Base-by-base conservation (phyloP, 2,329 filamentous ascomycete species). In the Myriosclerotinia scirpicola region DNA sequence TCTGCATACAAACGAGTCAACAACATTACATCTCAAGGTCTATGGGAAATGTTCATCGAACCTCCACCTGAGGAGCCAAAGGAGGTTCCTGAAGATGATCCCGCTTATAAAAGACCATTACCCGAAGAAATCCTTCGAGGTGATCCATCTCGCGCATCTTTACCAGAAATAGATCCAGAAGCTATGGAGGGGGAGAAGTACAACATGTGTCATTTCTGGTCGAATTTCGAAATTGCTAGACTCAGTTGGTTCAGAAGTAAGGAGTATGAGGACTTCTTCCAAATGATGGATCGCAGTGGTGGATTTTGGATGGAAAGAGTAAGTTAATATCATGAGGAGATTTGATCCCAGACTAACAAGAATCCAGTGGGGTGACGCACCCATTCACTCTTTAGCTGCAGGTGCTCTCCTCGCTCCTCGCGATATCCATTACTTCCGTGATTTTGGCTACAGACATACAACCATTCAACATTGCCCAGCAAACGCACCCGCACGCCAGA, bases 151-250 rank as follows among this genome's bases (percentile, higher is more conserved):
- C 84, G 84, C 65, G 87, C 88, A 69, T 85, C 85, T 44, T 80
- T 92, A n/a, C 88, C 90, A 40, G 88, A 95, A 53, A 90, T 97
- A 66, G 92, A 98, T 75, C 88, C 90, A 0, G 93, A 98, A 76
- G 86, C 89, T 53, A 99, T 99, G 95, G 94, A 98, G 77, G 92
- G 93, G 70, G 95, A 99, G 78, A 91, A 89, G 74, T 99, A 99
- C 84, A 99, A 99, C 81, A 99, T 99, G 95, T 99, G 95, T 78
- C 95, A 99, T 82, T 99, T 97, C 83, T 99, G 95, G 95, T 97
- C 93, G 78, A 99, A 99, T 79, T 99, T 99, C 73, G 95, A 99
- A 79, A 99, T 99, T 80, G 95, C 95, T 17, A 88, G 89, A 68
- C 85, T 99, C 69, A 90, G 92, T 80, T 99, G 93, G 87, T 98